phyloP scores from a whole-genome alignment of 495 filamentous ascomycete species.

The Penicillium argentinense region DNA sequence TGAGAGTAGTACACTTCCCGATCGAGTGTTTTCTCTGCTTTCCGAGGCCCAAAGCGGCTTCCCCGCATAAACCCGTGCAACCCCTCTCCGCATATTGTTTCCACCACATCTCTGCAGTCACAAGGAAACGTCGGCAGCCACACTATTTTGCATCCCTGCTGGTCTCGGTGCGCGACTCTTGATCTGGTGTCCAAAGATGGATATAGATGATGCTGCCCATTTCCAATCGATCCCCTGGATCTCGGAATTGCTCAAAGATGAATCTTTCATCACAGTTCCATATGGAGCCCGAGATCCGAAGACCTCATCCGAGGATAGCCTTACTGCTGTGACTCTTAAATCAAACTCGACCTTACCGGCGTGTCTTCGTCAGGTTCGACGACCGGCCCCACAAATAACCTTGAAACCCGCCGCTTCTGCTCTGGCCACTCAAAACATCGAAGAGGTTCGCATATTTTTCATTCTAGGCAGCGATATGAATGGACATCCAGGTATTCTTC shows the following conservation, averaged over 20 bases:
- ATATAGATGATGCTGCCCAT: slow-evolving; percentile 36
- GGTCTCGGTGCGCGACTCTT: no score
- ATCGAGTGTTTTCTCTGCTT: no score
- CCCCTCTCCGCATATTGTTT: not conserved
- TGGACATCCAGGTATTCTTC: slow-evolving; percentile 53
- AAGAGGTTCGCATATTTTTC: slow-evolving; percentile 1
- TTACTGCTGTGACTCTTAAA: slow-evolving; percentile 58
- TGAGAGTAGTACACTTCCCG: no score
- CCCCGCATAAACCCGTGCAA: not conserved
- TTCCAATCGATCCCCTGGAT: slow-evolving; percentile 61
- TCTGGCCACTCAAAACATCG: not conserved
- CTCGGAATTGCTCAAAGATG: slow-evolving; percentile 43
- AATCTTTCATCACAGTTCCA: slow-evolving; percentile 32
- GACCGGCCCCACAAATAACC: slow-evolving; percentile 9
- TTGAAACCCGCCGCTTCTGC: no score
- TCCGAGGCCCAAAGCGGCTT: not conserved
- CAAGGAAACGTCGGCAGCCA: no score
- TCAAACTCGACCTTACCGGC: slow-evolving; percentile 47
- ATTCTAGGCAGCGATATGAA: slow-evolving; percentile 42
- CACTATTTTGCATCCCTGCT: no score
- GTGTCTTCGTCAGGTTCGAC: slow-evolving; percentile 41
- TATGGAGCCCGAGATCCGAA: slow-evolving; percentile 46
- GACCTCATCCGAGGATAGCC: slow-evolving; percentile 45
- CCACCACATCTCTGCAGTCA: no score
- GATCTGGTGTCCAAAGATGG: no score